Conservation (phyloP, 208 protist species). For the Jaenimonas drosophilae region DNA sequence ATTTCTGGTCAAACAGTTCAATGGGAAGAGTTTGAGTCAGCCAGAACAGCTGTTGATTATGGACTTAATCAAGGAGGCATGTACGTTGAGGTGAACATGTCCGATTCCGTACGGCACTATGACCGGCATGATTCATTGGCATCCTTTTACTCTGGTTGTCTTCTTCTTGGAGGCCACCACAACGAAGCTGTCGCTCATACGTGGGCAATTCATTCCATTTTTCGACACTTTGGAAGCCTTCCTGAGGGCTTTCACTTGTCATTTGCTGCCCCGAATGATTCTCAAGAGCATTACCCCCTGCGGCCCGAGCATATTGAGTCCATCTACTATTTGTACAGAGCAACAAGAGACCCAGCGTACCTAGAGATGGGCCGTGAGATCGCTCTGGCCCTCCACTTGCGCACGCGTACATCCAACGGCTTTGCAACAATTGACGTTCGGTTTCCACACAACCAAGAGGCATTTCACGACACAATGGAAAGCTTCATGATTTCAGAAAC, state of each 20-base stretch:
- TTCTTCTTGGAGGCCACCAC: conserved; percentile 50
- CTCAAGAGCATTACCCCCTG: conserved; percentile 34
- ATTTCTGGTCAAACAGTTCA: conserved; percentile 38
- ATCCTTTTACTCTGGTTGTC: conserved; percentile 71
- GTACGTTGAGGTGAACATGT: conserved; percentile 54
- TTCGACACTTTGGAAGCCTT: conserved; percentile 49
- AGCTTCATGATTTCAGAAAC: conserved; percentile 93
- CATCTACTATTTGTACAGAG: conserved; percentile 67
- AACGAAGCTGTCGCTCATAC: conserved; percentile 24
- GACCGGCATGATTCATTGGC: conserved; percentile 45
- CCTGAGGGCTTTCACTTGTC: no score
- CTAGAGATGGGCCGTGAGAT: conserved; percentile 55
- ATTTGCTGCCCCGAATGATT: conserved; percentile 5
- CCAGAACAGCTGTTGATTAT: conserved; percentile 8
- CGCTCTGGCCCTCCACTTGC: conserved; percentile 36
- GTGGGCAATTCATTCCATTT: conserved; percentile 49
- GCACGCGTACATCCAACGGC: conserved; percentile 36
- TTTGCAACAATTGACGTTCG: conserved; percentile 27
- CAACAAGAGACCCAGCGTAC: conserved; percentile 50
- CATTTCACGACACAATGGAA: conserved; percentile 78
- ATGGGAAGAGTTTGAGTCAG: conserved; percentile 37
- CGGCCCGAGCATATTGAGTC: conserved; percentile 86
- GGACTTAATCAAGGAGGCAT: conserved; percentile 17
- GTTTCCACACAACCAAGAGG: conserved; percentile 13
- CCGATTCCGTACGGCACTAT: conserved; percentile 5